A percentile compares a stretch with the other conserved stretches of the same genome.
These are phyloP conservation scores for Pinus taeda DNA, from an alignment of 75 land plant species.

Conservation along the genomic window DNA sequence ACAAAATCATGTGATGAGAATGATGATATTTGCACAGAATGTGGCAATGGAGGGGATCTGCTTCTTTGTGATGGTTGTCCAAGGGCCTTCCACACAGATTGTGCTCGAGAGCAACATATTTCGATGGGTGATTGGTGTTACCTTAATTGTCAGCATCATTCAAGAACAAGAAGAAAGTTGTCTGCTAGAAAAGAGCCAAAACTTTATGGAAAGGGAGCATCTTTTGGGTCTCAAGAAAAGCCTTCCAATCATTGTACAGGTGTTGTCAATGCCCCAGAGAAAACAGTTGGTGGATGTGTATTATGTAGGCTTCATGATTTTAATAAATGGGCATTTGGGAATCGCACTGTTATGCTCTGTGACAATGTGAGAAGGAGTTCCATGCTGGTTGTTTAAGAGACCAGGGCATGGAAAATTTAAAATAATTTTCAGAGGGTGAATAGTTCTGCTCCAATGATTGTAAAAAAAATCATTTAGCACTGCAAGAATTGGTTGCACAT, in stretches of 20 bases:
- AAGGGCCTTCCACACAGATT: slow-evolving; percentile 58
- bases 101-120: too few relatives aligned
- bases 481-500: slow-evolving; percentile 38
- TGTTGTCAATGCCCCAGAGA: too few relatives aligned
- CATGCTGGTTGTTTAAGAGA: slow-evolving; percentile 84
- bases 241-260: too few relatives aligned
- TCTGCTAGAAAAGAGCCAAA: too few relatives aligned
- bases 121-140: too few relatives aligned
- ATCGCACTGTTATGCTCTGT: not conserved
- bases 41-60: slow-evolving; percentile 77
- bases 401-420: slow-evolving; percentile 50
- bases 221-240: too few relatives aligned
- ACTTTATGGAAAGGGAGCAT: too few relatives aligned
- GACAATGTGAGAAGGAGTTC: slow-evolving; percentile 75
- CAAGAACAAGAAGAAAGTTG: too few relatives aligned
- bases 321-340: too few relatives aligned
- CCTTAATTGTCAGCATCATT: too few relatives aligned
- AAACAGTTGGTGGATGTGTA: too few relatives aligned
- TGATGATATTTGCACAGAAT: slow-evolving; percentile 65
- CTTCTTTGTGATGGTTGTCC: slow-evolving; percentile 70
- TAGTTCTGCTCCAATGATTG: slow-evolving; percentile 78
- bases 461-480: slow-evolving; percentile 33
- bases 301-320: too few relatives aligned
- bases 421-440: slow-evolving; percentile 65
- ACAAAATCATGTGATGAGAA: slow-evolving; percentile 24